A percentile compares a stretch with the other conserved stretches of the same genome.
phyloP scores from a whole-genome alignment of 768 basidiomycete genomes.

The Coprinopsis sp. region DNA sequence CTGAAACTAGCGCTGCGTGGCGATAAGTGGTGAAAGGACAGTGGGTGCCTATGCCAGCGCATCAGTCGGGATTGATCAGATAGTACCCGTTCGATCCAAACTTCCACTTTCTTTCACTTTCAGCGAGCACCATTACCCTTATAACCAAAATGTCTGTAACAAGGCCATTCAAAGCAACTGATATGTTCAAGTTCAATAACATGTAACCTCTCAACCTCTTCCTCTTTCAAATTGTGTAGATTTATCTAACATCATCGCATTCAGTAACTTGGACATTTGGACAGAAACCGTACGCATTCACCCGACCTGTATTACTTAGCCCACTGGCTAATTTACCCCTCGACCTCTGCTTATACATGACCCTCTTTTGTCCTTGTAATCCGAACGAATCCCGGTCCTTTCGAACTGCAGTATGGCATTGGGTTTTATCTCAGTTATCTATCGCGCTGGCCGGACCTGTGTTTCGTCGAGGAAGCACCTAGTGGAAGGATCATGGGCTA shows the following conservation, averaged over 20 bases:
- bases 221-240: background rate
- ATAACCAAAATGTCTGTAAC: constrained; percentile 75
- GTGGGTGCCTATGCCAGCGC: no score
- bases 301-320: background rate
- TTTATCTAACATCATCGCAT: background rate
- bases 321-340: background rate
- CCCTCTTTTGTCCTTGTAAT: no score
- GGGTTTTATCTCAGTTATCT: constrained; percentile 88
- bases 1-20: no score
- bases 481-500: constrained; percentile 89
- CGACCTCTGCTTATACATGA: no score
- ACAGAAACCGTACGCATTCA: constrained; percentile 84
- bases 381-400: no score
- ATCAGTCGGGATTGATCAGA: no score
- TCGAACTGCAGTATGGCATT: constrained; percentile 80
- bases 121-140: no score
- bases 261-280: constrained; percentile 91
- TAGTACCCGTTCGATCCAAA: no score
- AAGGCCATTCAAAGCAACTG: constrained; percentile 81
- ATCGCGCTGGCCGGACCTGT: constrained; percentile 88
- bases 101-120: no score
- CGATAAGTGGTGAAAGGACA: no score
- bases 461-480: constrained; percentile 77
- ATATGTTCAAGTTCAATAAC: constrained; percentile 92
- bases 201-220: constrained; percentile 45